Base-by-base conservation (phyloP, 2,329 filamentous ascomycete species). In the Celoporthe dispersa region DNA sequence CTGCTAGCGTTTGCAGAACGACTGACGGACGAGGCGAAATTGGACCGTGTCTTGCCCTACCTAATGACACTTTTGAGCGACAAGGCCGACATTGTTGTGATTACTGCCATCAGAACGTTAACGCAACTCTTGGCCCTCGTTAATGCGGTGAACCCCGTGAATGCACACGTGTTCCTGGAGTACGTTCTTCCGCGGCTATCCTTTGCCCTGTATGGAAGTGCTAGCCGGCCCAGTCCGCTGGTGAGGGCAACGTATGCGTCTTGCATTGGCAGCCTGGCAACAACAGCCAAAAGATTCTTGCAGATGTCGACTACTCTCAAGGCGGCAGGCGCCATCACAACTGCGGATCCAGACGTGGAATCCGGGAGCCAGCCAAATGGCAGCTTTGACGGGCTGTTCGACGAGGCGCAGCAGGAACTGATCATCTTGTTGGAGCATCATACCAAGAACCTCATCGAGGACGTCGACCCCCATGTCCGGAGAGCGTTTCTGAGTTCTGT, bases 171-270 rank as follows among this genome's bases (percentile, higher is more conserved):
- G 0, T 87, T 92, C 73, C 85, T 90, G 6, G 90, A 92, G 75
- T 92, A 92, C 73, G 88, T 92, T 59, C 80, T 92, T 68, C 89
- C 90, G 16, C 84, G 88, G 19, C 87, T 91, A 83, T 86, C 90
- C 74, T 79, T 84, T 12, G 84, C 85, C 19, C 75, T 89, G 53
- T 80, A 84, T 2, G 82, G 83, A 14, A 81, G 82, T 51, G 80
- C 80, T 6, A 80, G 79, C 41, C 85, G 87, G 37, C 87, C 91
- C 1, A 91, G 87, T 67, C 82, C 92, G 0, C 80, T 97, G 28
- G 91, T 98, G 16, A 88, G 96, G 70, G 94, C 94, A 63, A 96
- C 94, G 0, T 98, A 98, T 80, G 96, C 96, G 12, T 94, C 94
- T 5, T 98, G 94, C 76, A 86, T 99, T 33, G 94, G 95, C 2